Conservation (phyloP, 148 eudicot genomes). For the Linanthus parryae region DNA sequence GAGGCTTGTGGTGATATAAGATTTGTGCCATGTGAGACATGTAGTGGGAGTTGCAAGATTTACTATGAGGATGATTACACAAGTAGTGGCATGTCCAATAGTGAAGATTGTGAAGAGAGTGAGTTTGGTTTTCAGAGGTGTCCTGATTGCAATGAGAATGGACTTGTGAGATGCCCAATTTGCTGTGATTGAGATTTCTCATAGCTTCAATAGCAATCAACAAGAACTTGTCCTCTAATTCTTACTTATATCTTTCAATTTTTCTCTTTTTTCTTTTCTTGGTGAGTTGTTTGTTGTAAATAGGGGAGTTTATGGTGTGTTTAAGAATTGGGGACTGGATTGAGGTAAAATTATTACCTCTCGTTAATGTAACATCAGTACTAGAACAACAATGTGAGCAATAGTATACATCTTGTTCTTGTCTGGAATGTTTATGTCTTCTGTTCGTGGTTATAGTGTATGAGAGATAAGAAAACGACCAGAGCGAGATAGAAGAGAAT, state of each 20-base stretch:
- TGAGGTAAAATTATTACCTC: too few species aligned
- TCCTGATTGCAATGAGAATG: constrained; percentile 95
- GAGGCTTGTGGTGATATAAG: constrained; percentile 87
- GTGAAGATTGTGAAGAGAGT: constrained; percentile 28
- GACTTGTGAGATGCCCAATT: constrained; percentile 77
- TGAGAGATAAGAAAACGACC: too few species aligned
- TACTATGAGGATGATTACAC: constrained; percentile 43
- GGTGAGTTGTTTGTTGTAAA: constrained; percentile 37
- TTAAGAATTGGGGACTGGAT: not conserved
- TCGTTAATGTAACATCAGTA: not conserved
- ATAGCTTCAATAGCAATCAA: too few species aligned
- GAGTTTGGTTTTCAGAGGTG: constrained; percentile 84
- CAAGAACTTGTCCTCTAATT: too few species aligned
- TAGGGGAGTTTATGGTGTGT: constrained; percentile 12
- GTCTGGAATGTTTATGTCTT: too few species aligned
- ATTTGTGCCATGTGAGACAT: constrained; percentile 86
- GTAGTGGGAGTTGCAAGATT: constrained; percentile 89
- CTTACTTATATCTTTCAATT: too few species aligned
- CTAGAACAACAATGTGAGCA: too few species aligned
- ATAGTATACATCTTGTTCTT: too few species aligned
- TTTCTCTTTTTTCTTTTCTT: constrained; percentile 3
- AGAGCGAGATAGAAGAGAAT: too few species aligned
- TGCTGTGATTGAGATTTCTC: constrained; percentile 78
- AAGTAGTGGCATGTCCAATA: constrained; percentile 40
- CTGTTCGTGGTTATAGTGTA: too few species aligned